phyloP scores from a whole-genome alignment of 176 grass and related monocot species.

The Aegilops tauschii region DNA sequence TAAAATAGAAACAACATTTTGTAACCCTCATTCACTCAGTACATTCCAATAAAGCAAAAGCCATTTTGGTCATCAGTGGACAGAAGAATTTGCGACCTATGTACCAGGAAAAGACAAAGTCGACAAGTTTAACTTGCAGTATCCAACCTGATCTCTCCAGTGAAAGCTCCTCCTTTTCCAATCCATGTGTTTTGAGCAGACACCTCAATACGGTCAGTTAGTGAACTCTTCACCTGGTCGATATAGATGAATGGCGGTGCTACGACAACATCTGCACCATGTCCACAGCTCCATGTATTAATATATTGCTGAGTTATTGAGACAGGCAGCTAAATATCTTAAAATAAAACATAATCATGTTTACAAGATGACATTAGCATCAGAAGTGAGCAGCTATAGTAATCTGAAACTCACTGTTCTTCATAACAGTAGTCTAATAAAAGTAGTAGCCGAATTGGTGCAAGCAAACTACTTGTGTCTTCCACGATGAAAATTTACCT shows the following conservation, averaged over 20 bases:
- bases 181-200: slow-evolving; percentile 92
- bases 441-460: not conserved
- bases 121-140: not conserved
- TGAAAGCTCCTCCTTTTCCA: slow-evolving; percentile 93
- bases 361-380: not conserved
- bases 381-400: not conserved
- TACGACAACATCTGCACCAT: slow-evolving; percentile 90
- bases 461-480: not conserved
- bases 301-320: not conserved
- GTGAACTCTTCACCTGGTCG: slow-evolving; percentile 80
- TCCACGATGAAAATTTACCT: not conserved
- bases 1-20: not conserved
- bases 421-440: not conserved
- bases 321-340: not conserved
- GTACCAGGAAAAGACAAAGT: not conserved
- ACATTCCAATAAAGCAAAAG: not conserved
- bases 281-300: slow-evolving; percentile 19
- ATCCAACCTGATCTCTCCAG: slow-evolving; percentile 90
- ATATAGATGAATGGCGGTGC: slow-evolving; percentile 92
- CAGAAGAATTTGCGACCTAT: not conserved
- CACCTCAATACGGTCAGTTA: slow-evolving; percentile 71
- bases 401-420: not conserved
- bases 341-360: slow-evolving; percentile 13
- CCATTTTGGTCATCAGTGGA: not conserved
- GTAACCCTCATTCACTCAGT: not conserved